These are phyloP conservation scores for Leptoxyphium fumago DNA, from an alignment of 2,329 filamentous ascomycete genomes.

Conservation along the genomic window DNA sequence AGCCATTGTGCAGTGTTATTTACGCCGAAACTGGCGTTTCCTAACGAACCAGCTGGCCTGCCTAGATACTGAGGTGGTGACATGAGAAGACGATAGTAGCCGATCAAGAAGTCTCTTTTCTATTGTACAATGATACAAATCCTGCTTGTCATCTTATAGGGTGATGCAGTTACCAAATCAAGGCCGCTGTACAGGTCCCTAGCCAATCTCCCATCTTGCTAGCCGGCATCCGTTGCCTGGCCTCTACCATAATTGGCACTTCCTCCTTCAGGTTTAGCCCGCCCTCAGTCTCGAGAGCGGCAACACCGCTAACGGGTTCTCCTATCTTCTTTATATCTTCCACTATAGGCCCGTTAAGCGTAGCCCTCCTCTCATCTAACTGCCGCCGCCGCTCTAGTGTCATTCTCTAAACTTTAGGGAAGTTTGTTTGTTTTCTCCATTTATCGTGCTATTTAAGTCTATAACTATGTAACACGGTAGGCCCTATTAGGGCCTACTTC, in stretches of 20 bases:
- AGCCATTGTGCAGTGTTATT: no score
- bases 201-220: conserved; percentile 18
- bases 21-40: no score
- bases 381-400: conserved; percentile 51
- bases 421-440: no score
- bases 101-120: no score
- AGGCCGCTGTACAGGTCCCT: conserved; percentile 3
- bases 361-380: conserved; percentile 46
- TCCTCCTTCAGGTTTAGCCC: conserved; percentile 12
- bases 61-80: no score
- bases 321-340: conserved; percentile 42
- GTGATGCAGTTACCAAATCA: background rate
- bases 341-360: conserved; percentile 24
- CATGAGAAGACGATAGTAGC: no score
- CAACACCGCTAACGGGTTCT: conserved; percentile 28
- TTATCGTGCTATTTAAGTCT: no score
- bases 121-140: no score
- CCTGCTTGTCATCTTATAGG: no score
- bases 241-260: conserved; percentile 18
- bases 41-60: no score
- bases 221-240: conserved; percentile 12
- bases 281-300: conserved; percentile 15
- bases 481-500: no score
- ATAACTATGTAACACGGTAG: no score
- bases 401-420: conserved; percentile 74